Conservation (phyloP, 2,329 filamentous ascomycete genomes). For the Alternaria ventricosa region DNA sequence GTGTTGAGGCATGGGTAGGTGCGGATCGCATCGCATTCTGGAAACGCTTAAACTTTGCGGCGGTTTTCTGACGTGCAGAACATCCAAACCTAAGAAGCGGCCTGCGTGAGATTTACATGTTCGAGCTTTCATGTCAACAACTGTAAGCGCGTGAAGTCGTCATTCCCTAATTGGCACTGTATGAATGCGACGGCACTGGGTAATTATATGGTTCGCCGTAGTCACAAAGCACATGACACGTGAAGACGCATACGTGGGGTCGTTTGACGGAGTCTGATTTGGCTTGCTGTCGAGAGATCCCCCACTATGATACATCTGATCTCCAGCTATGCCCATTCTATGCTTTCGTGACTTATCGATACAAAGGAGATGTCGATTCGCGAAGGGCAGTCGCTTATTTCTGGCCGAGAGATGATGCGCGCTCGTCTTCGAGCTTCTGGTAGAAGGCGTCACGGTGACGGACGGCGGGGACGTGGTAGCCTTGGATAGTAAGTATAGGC, state of each 20-base stretch:
- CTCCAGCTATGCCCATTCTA: constrained; percentile 32
- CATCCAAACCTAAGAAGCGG: neutral
- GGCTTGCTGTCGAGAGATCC: constrained; percentile 30
- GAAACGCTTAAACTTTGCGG: neutral
- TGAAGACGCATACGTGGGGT: neutral
- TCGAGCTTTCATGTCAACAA: neutral
- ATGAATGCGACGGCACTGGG: neutral
- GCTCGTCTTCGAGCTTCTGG: constrained; percentile 67
- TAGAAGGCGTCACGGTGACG: constrained; percentile 69
- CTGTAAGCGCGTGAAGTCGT: neutral
- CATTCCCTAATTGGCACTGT: neutral
- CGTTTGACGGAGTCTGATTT: constrained; percentile 14
- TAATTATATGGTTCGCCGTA: neutral
- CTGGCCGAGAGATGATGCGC: constrained; percentile 57
- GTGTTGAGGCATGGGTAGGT: neutral
- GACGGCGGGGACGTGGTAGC: constrained; percentile 69
- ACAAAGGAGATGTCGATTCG: constrained; percentile 38
- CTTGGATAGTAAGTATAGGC: constrained; percentile 45
- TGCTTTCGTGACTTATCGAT: constrained; percentile 25
- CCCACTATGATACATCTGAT: constrained; percentile 44
- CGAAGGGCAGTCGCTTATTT: constrained; percentile 22
- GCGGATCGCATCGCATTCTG: neutral
- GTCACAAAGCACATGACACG: neutral
- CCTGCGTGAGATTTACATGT: neutral
- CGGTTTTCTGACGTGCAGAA: neutral